Conservation (phyloP, 1,139 yeast species). For the Debaryomycetaceae sp. region DNA sequence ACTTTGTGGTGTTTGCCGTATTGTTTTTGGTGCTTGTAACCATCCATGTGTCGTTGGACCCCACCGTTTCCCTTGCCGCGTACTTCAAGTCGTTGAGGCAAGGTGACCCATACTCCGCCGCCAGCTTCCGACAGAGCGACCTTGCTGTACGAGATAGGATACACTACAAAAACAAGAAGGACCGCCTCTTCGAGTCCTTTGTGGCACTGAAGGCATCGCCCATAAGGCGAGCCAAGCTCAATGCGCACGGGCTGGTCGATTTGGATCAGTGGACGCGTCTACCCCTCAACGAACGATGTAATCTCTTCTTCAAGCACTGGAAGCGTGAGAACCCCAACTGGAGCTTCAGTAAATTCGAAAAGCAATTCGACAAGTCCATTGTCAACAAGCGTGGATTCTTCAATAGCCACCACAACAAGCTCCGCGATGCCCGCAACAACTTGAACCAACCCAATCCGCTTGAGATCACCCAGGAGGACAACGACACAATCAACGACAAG, state of each 20-base stretch:
- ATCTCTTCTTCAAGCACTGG: conserved; percentile 24
- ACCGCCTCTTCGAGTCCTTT: conserved; percentile 9
- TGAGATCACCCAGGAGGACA: conserved; percentile 16
- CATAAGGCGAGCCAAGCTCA: neutral
- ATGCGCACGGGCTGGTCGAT: conserved; percentile 3
- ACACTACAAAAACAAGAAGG: conserved; percentile 30
- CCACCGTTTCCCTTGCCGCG: too few species aligned
- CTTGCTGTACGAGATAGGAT: conserved; percentile 16
- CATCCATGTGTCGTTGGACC: neutral
- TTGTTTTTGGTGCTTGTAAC: neutral
- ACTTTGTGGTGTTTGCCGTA: neutral
- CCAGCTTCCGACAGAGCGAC: conserved; percentile 15
- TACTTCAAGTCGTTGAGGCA: too few species aligned
- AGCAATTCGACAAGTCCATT: conserved; percentile 26
- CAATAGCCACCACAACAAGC: conserved; percentile 8
- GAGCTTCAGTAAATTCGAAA: conserved; percentile 16
- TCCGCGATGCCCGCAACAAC: conserved; percentile 10
- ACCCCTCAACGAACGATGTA: conserved; percentile 25
- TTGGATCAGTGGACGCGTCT: conserved; percentile 10
- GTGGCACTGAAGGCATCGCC: conserved; percentile 1
- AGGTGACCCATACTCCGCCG: conserved; percentile 9
- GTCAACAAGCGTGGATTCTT: conserved; percentile 20
- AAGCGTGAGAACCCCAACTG: conserved; percentile 20
- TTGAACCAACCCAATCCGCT: conserved; percentile 9
- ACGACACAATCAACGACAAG: conserved; percentile 15